phyloP scores from a whole-genome alignment of 305 asterid genomes.

The Salvia sclarea region DNA sequence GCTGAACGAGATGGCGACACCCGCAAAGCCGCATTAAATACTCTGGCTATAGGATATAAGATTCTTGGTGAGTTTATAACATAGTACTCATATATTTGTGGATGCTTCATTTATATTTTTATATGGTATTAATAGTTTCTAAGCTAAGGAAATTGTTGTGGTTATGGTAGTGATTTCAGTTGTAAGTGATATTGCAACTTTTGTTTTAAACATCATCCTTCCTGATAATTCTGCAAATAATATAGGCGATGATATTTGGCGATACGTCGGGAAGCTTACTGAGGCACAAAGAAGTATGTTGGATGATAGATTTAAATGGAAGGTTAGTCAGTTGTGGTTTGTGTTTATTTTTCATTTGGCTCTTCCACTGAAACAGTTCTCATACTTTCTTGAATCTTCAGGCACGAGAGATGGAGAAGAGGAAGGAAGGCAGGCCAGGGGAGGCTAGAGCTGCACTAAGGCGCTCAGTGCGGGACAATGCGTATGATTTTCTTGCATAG shows the following conservation, averaged over 20 bases:
- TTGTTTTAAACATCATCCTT: background rate
- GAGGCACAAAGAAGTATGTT: conserved; percentile 98
- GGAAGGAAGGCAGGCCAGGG: conserved; percentile 96
- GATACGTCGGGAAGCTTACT: conserved; percentile 87
- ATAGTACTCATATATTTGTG: background rate
- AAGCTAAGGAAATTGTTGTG: background rate
- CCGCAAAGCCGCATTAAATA: conserved; percentile 91
- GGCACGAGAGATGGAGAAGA: conserved; percentile 99
- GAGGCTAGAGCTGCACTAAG: conserved; percentile 93
- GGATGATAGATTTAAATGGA: conserved; percentile 97
- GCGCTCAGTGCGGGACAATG: conserved; percentile 97
- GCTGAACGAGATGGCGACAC: conserved; percentile 98
- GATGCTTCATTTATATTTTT: conserved; percentile 19
- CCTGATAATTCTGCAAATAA: conserved; percentile 27
- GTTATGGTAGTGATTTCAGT: conserved; percentile 3
- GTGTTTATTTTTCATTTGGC: background rate
- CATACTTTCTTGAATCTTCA: conserved; percentile 33
- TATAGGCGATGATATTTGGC: conserved; percentile 98
- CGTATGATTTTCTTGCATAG: conserved; percentile 48
- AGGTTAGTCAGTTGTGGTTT: conserved; percentile 50
- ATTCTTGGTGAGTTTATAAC: conserved; percentile 72
- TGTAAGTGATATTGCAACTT: background rate
- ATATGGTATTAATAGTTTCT: background rate
- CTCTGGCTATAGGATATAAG: conserved; percentile 92
- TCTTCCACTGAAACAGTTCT: conserved; percentile 14